Conservation (phyloP, 352 stramenopile genomes). For the Phytopythium kandeliae region DNA sequence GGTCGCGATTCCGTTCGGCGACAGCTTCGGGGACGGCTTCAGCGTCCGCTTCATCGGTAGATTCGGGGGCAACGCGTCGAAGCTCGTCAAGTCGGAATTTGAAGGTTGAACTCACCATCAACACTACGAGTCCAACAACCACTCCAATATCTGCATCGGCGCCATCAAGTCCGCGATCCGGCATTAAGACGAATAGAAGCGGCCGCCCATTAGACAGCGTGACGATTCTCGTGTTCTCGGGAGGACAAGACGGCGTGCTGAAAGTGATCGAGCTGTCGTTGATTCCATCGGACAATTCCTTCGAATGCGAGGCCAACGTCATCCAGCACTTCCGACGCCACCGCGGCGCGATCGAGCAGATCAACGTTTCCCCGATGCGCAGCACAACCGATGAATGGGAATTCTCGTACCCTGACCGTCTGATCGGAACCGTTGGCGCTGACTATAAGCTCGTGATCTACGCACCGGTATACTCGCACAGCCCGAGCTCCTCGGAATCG, state of each 20-base stretch:
- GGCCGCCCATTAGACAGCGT: neutral
- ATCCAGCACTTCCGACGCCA: conserved; percentile 62
- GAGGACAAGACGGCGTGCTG: conserved; percentile 52
- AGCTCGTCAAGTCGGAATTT: conserved; percentile 29
- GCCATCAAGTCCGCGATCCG: conserved; percentile 18
- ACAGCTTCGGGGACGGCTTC: conserved; percentile 15
- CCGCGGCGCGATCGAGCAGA: conserved; percentile 52
- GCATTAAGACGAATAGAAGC: neutral
- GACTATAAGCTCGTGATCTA: conserved; percentile 62
- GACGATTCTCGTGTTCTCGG: conserved; percentile 60
- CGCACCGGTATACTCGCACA: conserved; percentile 43
- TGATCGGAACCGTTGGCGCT: conserved; percentile 53
- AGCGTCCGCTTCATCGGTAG: no score
- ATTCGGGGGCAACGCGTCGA: conserved; percentile 21
- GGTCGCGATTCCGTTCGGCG: conserved; percentile 32
- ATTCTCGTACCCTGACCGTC: conserved; percentile 35
- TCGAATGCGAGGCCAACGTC: conserved; percentile 35
- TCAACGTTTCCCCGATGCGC: conserved; percentile 46
- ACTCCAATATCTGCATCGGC: conserved; percentile 10
- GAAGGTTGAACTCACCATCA: conserved; percentile 3
- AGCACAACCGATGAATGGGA: conserved; percentile 14
- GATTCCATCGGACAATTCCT: conserved; percentile 14
- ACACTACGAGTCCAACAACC: neutral
- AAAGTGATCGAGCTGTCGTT: conserved; percentile 49
- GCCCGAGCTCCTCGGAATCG: conserved; percentile 17